phyloP scores from a whole-genome alignment of 805 yeast species.

The Ogataea trehalophila region DNA sequence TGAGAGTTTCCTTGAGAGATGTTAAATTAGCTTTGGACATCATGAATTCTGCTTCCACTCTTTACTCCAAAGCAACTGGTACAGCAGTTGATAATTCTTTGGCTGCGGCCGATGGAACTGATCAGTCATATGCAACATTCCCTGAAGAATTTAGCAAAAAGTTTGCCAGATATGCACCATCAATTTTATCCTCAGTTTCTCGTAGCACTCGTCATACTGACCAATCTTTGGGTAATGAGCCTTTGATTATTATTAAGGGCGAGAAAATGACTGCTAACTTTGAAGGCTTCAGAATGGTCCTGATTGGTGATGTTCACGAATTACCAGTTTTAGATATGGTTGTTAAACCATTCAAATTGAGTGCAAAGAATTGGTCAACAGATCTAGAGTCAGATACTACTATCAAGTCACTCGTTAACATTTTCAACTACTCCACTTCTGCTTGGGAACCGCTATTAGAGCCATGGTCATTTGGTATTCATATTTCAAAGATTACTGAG shows the following conservation, averaged over 20 bases:
- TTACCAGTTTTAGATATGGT: slow-evolving; percentile 80
- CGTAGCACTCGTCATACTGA: slow-evolving; percentile 21
- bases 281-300: slow-evolving; percentile 74
- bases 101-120: slow-evolving; percentile 8
- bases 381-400: slow-evolving; percentile 67
- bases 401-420: slow-evolving; percentile 62
- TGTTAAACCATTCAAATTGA: slow-evolving; percentile 60
- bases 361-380: slow-evolving; percentile 81
- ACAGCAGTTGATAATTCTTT: slow-evolving; percentile 5
- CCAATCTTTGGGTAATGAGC: slow-evolving; percentile 12
- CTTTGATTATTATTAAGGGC: slow-evolving; percentile 49
- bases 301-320: slow-evolving; percentile 89
- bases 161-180: slow-evolving; percentile 64
- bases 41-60: slow-evolving; percentile 62
- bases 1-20: slow-evolving; percentile 84
- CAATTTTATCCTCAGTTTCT: slow-evolving; percentile 50
- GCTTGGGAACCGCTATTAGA: slow-evolving; percentile 95
- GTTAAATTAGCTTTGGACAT: slow-evolving; percentile 74
- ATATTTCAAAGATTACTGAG: slow-evolving; percentile 47
- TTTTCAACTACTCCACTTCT: slow-evolving; percentile 83
- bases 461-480: slow-evolving; percentile 76
- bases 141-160: slow-evolving; percentile 61
- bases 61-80: slow-evolving; percentile 31
- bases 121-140: slow-evolving; percentile 33
- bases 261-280: slow-evolving; percentile 63